Evolutionary conservation across 257 asterid genomes (phyloP).

Genomic region (Rauvolfia tetraphylla): DNA sequence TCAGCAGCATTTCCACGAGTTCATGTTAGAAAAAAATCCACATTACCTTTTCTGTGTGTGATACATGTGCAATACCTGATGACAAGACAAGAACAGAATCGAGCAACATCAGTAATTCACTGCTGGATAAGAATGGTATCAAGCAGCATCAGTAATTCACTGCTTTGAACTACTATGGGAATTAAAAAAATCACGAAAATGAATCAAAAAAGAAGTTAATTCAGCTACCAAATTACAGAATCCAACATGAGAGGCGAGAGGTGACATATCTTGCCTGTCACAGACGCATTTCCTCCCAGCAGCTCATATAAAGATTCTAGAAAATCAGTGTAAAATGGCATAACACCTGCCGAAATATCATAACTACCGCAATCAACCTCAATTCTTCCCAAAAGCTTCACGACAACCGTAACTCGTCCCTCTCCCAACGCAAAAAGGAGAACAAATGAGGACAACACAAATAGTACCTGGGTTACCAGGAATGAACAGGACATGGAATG

Average conservation of each 20-base stretch:
- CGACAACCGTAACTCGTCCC: background rate
- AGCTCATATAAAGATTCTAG: slow-evolving; percentile 68
- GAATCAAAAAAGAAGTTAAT: background rate
- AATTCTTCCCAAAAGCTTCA: background rate
- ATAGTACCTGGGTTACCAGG: slow-evolving; percentile 92
- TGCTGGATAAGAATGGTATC: too few species aligned
- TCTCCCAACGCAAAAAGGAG: background rate
- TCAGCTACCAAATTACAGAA: background rate
- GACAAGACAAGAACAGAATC: slow-evolving; percentile 24
- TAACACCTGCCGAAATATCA: slow-evolving; percentile 49
- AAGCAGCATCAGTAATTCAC: background rate
- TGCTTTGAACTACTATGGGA: background rate
- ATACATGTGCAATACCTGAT: slow-evolving; percentile 68
- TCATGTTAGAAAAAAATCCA: background rate
- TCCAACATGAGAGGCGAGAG: background rate
- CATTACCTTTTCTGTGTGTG: slow-evolving; percentile 69
- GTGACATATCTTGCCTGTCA: slow-evolving; percentile 57
- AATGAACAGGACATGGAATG: slow-evolving; percentile 61
- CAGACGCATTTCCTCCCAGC: slow-evolving; percentile 66
- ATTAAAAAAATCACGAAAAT: slow-evolving; percentile 6
- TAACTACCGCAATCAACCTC: slow-evolving; percentile 20
- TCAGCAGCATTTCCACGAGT: slow-evolving; percentile 2
- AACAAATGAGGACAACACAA: background rate
- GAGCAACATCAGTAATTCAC: slow-evolving; percentile 2
- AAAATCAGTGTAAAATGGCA: slow-evolving; percentile 68